A percentile compares a stretch with the other conserved stretches of the same genome.
Evolutionary conservation across 768 basidiomycete genomes (phyloP).

Genomic region (Ramaria sp.): DNA sequence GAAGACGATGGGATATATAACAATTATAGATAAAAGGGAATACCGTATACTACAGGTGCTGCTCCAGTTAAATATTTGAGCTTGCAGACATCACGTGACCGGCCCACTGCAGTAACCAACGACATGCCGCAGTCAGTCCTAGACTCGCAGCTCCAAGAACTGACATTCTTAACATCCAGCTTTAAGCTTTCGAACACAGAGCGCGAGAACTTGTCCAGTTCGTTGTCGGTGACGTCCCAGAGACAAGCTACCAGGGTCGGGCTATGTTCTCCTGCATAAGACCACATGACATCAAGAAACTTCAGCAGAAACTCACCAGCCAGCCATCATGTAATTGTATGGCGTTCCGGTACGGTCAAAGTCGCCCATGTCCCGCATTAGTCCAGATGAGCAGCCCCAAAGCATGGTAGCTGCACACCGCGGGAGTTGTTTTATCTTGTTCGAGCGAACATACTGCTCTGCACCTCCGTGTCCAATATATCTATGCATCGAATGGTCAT

Average conservation of each 20-base stretch:
- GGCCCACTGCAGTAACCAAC: constrained; percentile 69
- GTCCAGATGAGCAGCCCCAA: constrained; percentile 97
- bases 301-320: constrained; percentile 49
- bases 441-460: constrained; percentile 87
- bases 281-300: not conserved
- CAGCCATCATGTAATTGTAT: constrained; percentile 92
- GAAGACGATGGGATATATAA: too few species aligned
- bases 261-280: constrained; percentile 27
- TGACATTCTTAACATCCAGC: constrained; percentile 28
- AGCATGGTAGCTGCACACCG: constrained; percentile 93
- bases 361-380: constrained; percentile 82
- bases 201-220: constrained; percentile 89
- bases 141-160: constrained; percentile 12
- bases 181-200: constrained; percentile 68
- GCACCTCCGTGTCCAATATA: constrained; percentile 97
- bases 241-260: constrained; percentile 90
- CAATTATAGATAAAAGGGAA: constrained; percentile 72
- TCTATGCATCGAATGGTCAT: constrained; percentile 28
- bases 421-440: constrained; percentile 69
- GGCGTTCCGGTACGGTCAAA: constrained; percentile 90
- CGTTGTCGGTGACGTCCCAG: constrained; percentile 97
- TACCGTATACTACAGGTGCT: constrained; percentile 89
- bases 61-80: constrained; percentile 91
- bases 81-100: constrained; percentile 74
- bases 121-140: constrained; percentile 25